phyloP scores from a whole-genome alignment of 257 asterid species.

The Solanum etuberosum region DNA sequence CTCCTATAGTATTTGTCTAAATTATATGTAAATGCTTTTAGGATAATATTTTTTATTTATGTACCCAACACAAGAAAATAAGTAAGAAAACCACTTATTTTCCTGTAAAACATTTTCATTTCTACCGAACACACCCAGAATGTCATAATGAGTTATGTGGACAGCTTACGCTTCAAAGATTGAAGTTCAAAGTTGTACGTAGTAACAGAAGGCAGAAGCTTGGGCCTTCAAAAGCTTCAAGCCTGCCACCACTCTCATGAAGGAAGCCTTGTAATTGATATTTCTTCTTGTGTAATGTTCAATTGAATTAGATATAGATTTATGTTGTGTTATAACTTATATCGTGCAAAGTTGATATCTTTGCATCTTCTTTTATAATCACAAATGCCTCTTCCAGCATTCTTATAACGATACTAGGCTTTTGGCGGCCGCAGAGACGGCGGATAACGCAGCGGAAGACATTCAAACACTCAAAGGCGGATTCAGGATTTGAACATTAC shows the following conservation, averaged over 20 bases:
- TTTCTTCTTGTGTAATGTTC: neutral
- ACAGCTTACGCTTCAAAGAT: neutral
- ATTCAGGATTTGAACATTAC: neutral
- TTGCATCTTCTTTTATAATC: neutral
- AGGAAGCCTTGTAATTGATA: neutral
- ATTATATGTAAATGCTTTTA: no score
- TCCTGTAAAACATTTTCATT: no score
- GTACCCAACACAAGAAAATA: no score
- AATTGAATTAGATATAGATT: neutral
- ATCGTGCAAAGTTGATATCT: neutral
- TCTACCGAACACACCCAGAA: neutral
- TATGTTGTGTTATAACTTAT: neutral
- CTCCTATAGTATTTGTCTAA: no score
- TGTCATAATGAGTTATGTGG: neutral
- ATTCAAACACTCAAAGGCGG: neutral
- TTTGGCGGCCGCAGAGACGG: no score
- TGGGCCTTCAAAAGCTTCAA: neutral
- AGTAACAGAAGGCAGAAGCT: no score
- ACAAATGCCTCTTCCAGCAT: neutral
- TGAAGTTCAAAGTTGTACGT: no score
- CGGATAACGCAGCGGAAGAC: no score
- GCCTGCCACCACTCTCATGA: neutral
- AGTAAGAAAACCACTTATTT: no score
- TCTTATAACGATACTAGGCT: neutral
- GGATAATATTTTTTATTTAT: no score